Evolutionary conservation across 441 rosid species (phyloP).

Genomic region (Melastoma candidum): DNA sequence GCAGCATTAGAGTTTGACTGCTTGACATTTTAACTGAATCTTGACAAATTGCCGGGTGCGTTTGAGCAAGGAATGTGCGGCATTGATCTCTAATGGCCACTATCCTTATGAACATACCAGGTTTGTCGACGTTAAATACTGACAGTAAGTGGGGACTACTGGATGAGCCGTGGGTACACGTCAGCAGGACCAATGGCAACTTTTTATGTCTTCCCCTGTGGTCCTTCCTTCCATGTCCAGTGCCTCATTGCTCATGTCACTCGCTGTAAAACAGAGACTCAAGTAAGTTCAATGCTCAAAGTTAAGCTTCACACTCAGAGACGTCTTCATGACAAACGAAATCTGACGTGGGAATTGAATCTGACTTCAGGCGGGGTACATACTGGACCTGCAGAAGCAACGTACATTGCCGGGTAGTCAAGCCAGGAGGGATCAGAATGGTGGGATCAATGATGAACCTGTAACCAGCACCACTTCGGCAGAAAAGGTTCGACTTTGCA

Average conservation of each 20-base stretch:
- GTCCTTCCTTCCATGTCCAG: slow-evolving; percentile 86
- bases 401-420: slow-evolving; percentile 75
- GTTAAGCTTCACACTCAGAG: background rate
- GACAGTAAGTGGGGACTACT: slow-evolving; percentile 53
- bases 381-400: slow-evolving; percentile 88
- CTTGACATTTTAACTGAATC: too few species aligned
- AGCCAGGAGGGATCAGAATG: slow-evolving; percentile 51
- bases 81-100: too few species aligned
- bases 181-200: slow-evolving; percentile 86
- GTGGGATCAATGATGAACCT: slow-evolving; percentile 46
- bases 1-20: too few species aligned
- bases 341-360: background rate
- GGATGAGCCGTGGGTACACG: slow-evolving; percentile 59
- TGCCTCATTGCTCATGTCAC: slow-evolving; percentile 91
- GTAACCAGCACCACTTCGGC: slow-evolving; percentile 50
- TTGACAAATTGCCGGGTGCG: too few species aligned
- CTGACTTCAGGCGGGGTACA: slow-evolving; percentile 54
- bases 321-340: too few species aligned
- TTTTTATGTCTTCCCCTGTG: slow-evolving; percentile 93
- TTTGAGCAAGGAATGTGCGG: too few species aligned
- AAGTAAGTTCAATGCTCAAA: slow-evolving; percentile 33
- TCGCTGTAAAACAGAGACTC: slow-evolving; percentile 63
- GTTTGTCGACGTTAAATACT: slow-evolving; percentile 79
- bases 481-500: slow-evolving; percentile 51
- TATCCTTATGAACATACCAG: slow-evolving; percentile 21